These are phyloP conservation scores for Camelina sativa DNA, from an alignment of 345 rosid species.

Conservation along the genomic window DNA sequence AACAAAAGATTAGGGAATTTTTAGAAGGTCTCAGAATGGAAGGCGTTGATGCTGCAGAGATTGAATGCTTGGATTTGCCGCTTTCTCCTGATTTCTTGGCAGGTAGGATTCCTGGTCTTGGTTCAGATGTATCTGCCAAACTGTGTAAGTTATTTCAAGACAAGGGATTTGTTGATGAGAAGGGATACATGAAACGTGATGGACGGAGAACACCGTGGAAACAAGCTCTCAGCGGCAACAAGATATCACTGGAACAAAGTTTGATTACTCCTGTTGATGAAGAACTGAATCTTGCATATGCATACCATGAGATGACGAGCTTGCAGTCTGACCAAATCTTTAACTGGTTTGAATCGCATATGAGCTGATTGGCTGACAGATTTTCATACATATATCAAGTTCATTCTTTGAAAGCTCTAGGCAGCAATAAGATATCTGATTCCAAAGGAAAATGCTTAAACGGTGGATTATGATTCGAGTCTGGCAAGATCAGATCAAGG, in stretches of 20 bases:
- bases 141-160: slow-evolving; percentile 59
- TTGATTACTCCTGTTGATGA: slow-evolving; percentile 77
- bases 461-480: background rate
- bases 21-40: slow-evolving; percentile 56
- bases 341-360: slow-evolving; percentile 88
- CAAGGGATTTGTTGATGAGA: slow-evolving; percentile 67
- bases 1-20: slow-evolving; percentile 64
- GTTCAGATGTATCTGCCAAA: slow-evolving; percentile 52
- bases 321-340: slow-evolving; percentile 80
- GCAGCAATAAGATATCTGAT: slow-evolving; percentile 3
- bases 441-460: slow-evolving; percentile 2
- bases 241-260: slow-evolving; percentile 50
- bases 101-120: slow-evolving; percentile 69
- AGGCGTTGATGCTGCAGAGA: slow-evolving; percentile 78
- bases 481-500: background rate
- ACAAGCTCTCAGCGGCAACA: slow-evolving; percentile 50
- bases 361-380: slow-evolving; percentile 45
- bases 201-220: slow-evolving; percentile 78
- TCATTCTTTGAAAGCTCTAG: slow-evolving; percentile 16
- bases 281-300: slow-evolving; percentile 90
- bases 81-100: slow-evolving; percentile 57
- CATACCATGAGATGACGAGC: slow-evolving; percentile 96
- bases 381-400: background rate
- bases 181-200: slow-evolving; percentile 77
- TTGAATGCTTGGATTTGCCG: slow-evolving; percentile 73